Evolutionary conservation across 495 filamentous ascomycete genomes (phyloP), one percentile per base, ranked within the genome.

Genomic region (Lineolata rhizophorae): DNA sequence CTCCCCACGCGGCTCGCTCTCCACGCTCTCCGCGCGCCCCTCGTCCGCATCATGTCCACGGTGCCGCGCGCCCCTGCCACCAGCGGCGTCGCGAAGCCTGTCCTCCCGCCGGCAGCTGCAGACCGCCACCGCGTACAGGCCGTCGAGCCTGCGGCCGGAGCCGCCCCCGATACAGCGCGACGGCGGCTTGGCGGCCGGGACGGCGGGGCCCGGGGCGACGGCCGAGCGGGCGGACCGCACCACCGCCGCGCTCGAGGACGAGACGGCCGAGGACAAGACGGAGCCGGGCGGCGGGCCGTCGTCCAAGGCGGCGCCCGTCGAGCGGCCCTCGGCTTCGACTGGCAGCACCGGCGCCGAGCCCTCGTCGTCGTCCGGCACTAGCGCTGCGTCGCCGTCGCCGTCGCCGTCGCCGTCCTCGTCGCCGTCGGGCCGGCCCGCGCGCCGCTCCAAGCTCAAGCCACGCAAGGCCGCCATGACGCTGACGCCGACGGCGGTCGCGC

Each of bases 391-490:
- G n/a, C n/a, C n/a, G n/a, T n/a, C 31, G 13, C 19, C 24, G 14
- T 27, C 41, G 30, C 18, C 35, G 14, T 4, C 20, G 8, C 20
- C 36, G 9, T 34, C 40, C 13, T 22, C 19, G 13, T 42, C 38
- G 20, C 37, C 35, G n/a, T 21, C 32, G 10, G 22, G 40, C 28
- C 21, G 43, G 1, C 62, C 65, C 35, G 64, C 68, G 20, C 49
- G 61, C 32, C 61, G 67, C 27, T 58, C 62, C 37, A 79, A 72
- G 45, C 60, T 95, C 11, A 72, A 78, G 27, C 61, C 87, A 17
- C 69, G 84, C 31, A 94, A 93, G 57, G 82, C 87, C 2, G 79
- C 85, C 10, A 81, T 97, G 60, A 78, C 73, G 35, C 61, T 97
- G 22, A 82, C 85, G 0, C 60, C 77, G 0, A 43, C 65, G 2